phyloP scores from a whole-genome alignment of 2,329 filamentous ascomycete species.

The Epichloe brachyelytri region DNA sequence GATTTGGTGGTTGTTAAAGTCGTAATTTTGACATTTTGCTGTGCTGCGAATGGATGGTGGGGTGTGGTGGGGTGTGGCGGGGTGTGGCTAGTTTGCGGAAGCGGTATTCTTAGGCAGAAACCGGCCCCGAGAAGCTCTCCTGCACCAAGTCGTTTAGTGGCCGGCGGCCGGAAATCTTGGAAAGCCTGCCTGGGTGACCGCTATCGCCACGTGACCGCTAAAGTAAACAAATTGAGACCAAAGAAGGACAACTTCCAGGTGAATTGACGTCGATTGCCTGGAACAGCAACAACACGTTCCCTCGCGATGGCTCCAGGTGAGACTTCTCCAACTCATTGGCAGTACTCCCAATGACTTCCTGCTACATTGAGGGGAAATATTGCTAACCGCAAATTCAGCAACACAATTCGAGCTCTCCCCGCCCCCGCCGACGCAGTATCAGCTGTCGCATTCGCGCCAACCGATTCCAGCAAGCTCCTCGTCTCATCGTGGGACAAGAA shows the following conservation, averaged over 20 bases:
- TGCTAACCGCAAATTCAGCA: conserved; percentile 24
- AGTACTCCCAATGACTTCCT: background rate
- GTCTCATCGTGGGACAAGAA: conserved; percentile 91
- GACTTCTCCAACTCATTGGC: conserved; percentile 5
- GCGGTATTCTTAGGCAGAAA: conserved; percentile 22
- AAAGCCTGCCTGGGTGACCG: background rate
- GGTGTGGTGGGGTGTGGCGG: conserved; percentile 30
- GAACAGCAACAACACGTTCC: background rate
- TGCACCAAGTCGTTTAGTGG: too few relatives aligned
- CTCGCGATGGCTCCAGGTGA: conserved; percentile 29
- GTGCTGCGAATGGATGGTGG: conserved; percentile 24
- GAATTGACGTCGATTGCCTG: background rate
- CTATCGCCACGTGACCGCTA: conserved; percentile 24
- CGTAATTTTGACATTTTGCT: conserved; percentile 30
- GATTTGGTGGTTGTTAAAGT: background rate
- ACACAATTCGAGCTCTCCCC: conserved; percentile 73
- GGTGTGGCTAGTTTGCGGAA: conserved; percentile 20
- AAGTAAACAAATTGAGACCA: conserved; percentile 23
- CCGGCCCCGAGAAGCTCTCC: background rate
- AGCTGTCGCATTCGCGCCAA: conserved; percentile 70
- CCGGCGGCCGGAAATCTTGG: background rate
- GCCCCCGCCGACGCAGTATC: conserved; percentile 83
- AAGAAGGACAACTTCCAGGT: background rate
- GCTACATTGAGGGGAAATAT: background rate
- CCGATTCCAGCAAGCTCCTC: conserved; percentile 62